Percentiles rank a stretch among this genome's conserved stretches.
Conservation (phyloP, 1,284 basidiomycete species). For the Rhodotorula sp. region DNA sequence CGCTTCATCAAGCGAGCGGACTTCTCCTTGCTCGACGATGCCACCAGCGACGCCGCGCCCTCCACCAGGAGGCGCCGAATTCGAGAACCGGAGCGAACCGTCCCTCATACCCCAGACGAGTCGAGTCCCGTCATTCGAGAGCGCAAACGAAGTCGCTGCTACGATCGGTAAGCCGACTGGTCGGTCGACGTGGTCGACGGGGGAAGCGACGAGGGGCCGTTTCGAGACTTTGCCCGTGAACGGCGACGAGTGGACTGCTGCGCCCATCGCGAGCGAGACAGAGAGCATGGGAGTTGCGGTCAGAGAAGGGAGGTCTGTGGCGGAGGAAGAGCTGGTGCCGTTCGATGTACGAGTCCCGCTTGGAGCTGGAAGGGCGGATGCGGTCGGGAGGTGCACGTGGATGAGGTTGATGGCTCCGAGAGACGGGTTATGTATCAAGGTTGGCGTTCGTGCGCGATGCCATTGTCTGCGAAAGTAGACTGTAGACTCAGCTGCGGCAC, state of each 20-base stretch:
- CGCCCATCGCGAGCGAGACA: constrained; percentile 30
- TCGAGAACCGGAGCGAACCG: constrained; percentile 31
- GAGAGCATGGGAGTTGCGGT: constrained; percentile 27
- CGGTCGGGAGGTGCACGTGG: constrained; percentile 12
- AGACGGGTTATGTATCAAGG: constrained; percentile 36
- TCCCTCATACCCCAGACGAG: constrained; percentile 43
- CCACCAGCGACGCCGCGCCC: constrained; percentile 11
- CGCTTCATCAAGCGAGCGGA: constrained; percentile 1
- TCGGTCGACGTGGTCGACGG: constrained; percentile 36
- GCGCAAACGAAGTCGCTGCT: constrained; percentile 19
- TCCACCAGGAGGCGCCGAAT: neutral
- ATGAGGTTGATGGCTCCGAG: constrained; percentile 38
- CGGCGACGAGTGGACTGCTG: constrained; percentile 39
- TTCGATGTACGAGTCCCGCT: neutral
- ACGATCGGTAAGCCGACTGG: constrained; percentile 25
- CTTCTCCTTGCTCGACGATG: constrained; percentile 18
- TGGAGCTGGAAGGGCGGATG: constrained; percentile 1
- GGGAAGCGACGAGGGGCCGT: constrained; percentile 35
- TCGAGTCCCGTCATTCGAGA: constrained; percentile 30
- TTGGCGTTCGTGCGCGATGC: constrained; percentile 29
- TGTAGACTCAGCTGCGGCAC: neutral
- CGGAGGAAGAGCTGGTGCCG: neutral
- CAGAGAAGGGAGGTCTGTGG: constrained; percentile 1
- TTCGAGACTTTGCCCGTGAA: constrained; percentile 41
- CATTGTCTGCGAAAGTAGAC: constrained; percentile 19